Evolutionary conservation across 176 grass and related monocot species (phyloP), one percentile per base, ranked within the genome.

Genomic region (Hyparrhenia diplandra): DNA sequence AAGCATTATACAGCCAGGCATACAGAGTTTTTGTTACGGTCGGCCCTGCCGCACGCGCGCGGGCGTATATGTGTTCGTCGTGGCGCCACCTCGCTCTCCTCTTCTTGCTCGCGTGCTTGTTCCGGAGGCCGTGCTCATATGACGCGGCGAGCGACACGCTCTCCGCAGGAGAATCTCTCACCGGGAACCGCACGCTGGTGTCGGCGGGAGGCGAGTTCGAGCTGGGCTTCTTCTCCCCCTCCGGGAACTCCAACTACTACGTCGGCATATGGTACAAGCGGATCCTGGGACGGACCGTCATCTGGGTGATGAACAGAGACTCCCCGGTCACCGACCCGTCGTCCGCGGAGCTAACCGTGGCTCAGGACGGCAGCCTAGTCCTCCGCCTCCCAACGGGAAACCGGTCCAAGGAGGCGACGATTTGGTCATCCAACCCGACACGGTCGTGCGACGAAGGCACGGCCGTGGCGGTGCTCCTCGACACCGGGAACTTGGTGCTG

Each of bases 261-360:
- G 17, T 85, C 10, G 91, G 84, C 58, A 80, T 93, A 75, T 93
- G 91, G 91, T 93, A 82, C 85, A 87, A 85, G 27, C 73, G 67
- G 13, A 67, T 88, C 63, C 71, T 64, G 13, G 79, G 5, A 5
- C 76, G 8, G n/a, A 87, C 76, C 1, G 47, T 82, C 36, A 59
- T 88, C 34, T 93, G 88, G 91, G 73, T 88, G 42, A 85, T 88
- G 60, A 90, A 93, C 82, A 77, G 87, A 59, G 84, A 76, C n/a
- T 5, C 3, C 20, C 85, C 87, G 14, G 31, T 93, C 28, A 39
- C 72, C 47, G 47, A 70, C 27, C 61, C 77, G 25, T 78, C 85
- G 36, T 59, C 75, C 31, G 70, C 77, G 16, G 84, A 87, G 69
- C 76, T 93, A 2, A 79, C 67, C 17, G 51, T 90, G 43, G 18